Evolutionary conservation across 2,329 filamentous ascomycete genomes (phyloP), one percentile per base, ranked within the genome.

Genomic region (Nothophaeocryptopus gaeumannii): DNA sequence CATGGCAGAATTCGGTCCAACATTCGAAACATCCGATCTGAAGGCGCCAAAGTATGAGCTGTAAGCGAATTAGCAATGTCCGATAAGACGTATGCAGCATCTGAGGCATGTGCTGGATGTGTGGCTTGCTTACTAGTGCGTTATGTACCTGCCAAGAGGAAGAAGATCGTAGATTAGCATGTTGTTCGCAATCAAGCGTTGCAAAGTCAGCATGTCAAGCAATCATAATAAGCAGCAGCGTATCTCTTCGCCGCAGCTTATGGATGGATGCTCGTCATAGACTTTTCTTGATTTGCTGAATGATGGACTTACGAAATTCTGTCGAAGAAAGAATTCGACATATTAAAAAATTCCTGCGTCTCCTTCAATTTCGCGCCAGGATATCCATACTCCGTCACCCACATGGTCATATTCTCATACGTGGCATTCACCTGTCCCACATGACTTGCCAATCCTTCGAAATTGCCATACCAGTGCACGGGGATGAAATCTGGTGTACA

Each of bases 41-140:
- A 92, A 92, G 8, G 84, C 78, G 39, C 86, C 88, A 61, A 90
- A 93, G 67, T 86, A 86, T 0, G 84, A 83, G 67, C 92, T 92
- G 26, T 80, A 79, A 2, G 77, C 81, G 12, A 90, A 75, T 47
- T 78, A 83, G 11, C 69, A 70, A 43, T 3, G 20, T 3, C 3
- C 20, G 20, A 26, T 26, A 26, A 45, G 7, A 11, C 15, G 3
- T 26, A 26, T 26, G 20, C 20, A 26, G 20, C 20, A 26, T 26
- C 3, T 26, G 20, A 3, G 7, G 20, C 20, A 26, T 26, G 20
- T 26, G 20, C 7, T 26, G 20, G 20, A 26, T 26, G 20, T 26
- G 20, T 26, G 20, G 20, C 3, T 26, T 26, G 20, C 20, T 26
- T 26, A 26, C 20, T 26, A 26, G 20, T 26, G 20, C 20, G 20